Evolutionary conservation across 2,329 filamentous ascomycete genomes (phyloP), one percentile per base, ranked within the genome.

Genomic region (Ascochyta koolunga): DNA sequence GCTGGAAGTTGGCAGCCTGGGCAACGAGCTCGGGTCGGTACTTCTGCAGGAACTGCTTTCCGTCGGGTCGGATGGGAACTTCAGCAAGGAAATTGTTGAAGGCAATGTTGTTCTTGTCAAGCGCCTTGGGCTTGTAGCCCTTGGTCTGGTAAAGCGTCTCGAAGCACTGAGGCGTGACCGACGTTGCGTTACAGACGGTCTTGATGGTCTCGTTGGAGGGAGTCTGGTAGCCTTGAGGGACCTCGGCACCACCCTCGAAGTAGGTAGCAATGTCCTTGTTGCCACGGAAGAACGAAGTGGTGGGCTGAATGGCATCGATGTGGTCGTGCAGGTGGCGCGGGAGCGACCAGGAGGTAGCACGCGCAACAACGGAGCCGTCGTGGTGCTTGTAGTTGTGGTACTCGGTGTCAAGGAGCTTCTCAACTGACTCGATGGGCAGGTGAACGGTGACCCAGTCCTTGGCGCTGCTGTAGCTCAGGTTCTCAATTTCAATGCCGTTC

Each of bases 271-370:
- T 59, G 9, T 67, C 36, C 6, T 64, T 54, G 15, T 55, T 61
- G 21, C 56, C 65, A 22, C 65, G 70, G 62, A 74, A 82, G 74
- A 86, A 86, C 0, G 83, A 83, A 42, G 80, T 86, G 1, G 84
- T 86, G 2, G 84, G 84, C 66, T 86, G 83, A 22, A 86, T 81
- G 11, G 82, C 79, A 62, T 86, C 82, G 56, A 86, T 81, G 63
- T 84, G 83, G 42, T 78, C 75, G 63, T 86, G 83, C 4, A 86
- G 75, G 62, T 86, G 80, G 29, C 63, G 65, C 15, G 84, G 84
- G 4, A 87, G 78, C 37, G 83, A 86, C 83, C 84, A 87, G 35
- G 77, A 71, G 1, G 81, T 79, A 0, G 84, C 78, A 37, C 84
- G 79, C 15, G 82, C 76, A 7, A 85, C 65, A 10, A 76, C 66